These are phyloP conservation scores for Epicoccum nigrum DNA, from an alignment of 2,329 filamentous ascomycete species.

Conservation along the genomic window DNA sequence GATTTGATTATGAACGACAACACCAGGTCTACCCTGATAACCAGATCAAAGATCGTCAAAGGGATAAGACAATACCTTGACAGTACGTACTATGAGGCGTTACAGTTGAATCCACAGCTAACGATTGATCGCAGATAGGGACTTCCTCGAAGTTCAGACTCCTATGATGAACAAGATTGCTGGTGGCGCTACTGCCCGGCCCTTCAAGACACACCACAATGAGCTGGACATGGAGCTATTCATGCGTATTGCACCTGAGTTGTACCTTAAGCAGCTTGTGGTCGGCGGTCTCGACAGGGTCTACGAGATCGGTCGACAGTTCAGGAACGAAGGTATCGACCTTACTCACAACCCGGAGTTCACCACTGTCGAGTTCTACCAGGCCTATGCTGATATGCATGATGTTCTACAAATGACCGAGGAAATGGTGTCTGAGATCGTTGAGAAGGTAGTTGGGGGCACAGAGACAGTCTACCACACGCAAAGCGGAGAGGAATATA, in stretches of 20 bases:
- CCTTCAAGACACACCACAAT: slow-evolving; percentile 95
- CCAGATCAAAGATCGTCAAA: slow-evolving; percentile 83
- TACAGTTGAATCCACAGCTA: no score
- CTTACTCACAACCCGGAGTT: slow-evolving; percentile 98
- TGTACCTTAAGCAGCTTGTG: slow-evolving; percentile 95
- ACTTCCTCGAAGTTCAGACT: slow-evolving; percentile 94
- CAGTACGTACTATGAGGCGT: neutral
- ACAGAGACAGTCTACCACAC: slow-evolving; percentile 86
- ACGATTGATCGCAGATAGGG: slow-evolving; percentile 59
- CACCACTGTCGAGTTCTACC: slow-evolving; percentile 95
- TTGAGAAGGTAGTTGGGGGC: slow-evolving; percentile 47
- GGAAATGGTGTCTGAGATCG: neutral
- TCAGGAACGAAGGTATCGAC: slow-evolving; percentile 91
- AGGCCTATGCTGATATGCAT: slow-evolving; percentile 57
- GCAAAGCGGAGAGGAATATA: slow-evolving; percentile 81
- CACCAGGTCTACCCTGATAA: slow-evolving; percentile 81
- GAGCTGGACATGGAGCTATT: slow-evolving; percentile 93
- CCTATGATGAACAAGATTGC: slow-evolving; percentile 96
- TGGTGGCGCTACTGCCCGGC: slow-evolving; percentile 92
- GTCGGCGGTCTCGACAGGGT: slow-evolving; percentile 94
- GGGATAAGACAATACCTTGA: slow-evolving; percentile 92
- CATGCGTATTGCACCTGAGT: slow-evolving; percentile 91
- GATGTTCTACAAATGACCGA: neutral
- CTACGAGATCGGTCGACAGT: slow-evolving; percentile 94
- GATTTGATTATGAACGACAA: slow-evolving; percentile 97